phyloP scores from a whole-genome alignment of 129 eudicot genomes.

The Kitagawia praeruptora region DNA sequence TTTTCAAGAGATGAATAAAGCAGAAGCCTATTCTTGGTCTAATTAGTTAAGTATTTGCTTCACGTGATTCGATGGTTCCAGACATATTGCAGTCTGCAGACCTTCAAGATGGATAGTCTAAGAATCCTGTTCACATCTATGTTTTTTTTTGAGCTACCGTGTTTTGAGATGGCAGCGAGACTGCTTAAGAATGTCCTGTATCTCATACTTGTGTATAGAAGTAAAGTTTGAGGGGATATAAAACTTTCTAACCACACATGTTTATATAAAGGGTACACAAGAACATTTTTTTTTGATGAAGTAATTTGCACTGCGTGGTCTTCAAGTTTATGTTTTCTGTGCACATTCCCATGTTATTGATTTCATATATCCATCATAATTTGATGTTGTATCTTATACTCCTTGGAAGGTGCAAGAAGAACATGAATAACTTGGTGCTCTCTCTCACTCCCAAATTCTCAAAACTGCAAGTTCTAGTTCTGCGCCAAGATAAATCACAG shows the following conservation, averaged over 20 bases:
- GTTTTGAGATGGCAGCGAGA: background rate
- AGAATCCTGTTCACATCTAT: background rate
- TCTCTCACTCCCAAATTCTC: conserved; percentile 69
- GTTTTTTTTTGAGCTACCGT: background rate
- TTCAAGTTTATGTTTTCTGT: background rate
- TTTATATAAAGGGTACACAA: background rate
- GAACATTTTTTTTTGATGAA: background rate
- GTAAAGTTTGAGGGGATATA: background rate
- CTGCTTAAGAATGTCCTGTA: background rate
- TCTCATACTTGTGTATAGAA: background rate
- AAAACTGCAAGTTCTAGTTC: conserved; percentile 40
- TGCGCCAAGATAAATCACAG: conserved; percentile 87
- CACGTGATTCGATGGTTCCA: background rate
- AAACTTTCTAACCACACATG: background rate
- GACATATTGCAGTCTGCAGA: background rate
- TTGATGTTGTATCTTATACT: background rate
- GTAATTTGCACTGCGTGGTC: background rate
- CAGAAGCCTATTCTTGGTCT: background rate
- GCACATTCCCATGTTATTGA: background rate
- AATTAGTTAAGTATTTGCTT: background rate
- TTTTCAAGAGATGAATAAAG: background rate
- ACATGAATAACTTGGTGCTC: conserved; percentile 72
- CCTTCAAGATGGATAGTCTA: background rate
- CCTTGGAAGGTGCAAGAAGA: conserved; percentile 67
- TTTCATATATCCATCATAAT: background rate